Evolutionary conservation across 2,329 filamentous ascomycete species (phyloP).

Genomic region (Lasiodiplodia citricola): DNA sequence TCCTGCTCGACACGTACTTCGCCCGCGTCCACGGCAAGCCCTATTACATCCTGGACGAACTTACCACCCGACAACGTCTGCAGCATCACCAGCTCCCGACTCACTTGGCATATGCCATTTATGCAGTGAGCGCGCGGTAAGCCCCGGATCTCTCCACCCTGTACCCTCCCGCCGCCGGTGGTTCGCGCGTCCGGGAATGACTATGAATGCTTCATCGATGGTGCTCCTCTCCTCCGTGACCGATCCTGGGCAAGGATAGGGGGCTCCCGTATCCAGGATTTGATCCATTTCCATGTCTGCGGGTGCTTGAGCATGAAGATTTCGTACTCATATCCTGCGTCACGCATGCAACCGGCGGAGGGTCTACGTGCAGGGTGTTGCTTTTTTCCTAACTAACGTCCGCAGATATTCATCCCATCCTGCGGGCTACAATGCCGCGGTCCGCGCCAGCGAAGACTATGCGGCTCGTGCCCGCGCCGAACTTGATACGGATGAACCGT

Average conservation of each 20-base stretch:
- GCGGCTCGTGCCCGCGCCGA: constrained; percentile 70
- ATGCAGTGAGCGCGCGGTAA: constrained; percentile 53
- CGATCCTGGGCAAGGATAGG: not conserved
- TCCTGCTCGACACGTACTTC: constrained; percentile 80
- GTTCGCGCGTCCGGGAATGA: constrained; percentile 42
- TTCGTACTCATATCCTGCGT: constrained; percentile 7
- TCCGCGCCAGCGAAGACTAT: constrained; percentile 74
- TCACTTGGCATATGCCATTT: constrained; percentile 59
- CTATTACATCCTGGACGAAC: constrained; percentile 81
- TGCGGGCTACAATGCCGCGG: constrained; percentile 69
- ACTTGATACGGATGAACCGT: constrained; percentile 80
- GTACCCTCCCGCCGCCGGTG: constrained; percentile 8
- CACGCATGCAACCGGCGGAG: constrained; percentile 3
- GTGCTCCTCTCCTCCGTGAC: not conserved
- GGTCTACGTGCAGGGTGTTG: not conserved
- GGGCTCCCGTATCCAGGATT: not conserved
- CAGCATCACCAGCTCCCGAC: constrained; percentile 68
- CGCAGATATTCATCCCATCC: constrained; percentile 71
- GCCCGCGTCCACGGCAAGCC: constrained; percentile 79
- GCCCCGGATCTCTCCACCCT: constrained; percentile 25
- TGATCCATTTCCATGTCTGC: not conserved
- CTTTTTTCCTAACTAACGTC: constrained; percentile 9
- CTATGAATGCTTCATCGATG: constrained; percentile 15
- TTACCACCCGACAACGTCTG: constrained; percentile 72
- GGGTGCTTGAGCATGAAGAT: constrained; percentile 9